phyloP scores from a whole-genome alignment of 495 filamentous ascomycete species.

The Aspergillus cristatus region DNA sequence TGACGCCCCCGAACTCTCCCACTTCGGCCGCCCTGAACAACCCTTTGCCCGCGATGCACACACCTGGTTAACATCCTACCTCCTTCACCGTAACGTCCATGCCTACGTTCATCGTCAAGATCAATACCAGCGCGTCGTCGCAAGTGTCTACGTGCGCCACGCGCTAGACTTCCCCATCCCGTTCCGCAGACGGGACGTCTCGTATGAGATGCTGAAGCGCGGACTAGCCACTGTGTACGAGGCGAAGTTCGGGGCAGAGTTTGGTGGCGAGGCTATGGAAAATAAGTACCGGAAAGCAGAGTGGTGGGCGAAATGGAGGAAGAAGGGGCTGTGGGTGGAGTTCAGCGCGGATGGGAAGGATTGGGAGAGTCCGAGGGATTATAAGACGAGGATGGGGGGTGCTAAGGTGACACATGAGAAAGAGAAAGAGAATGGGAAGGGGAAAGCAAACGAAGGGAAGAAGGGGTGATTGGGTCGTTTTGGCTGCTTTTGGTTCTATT shows the following conservation, averaged over 20 bases:
- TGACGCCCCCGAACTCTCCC: conserved; percentile 85
- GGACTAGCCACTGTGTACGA: conserved; percentile 89
- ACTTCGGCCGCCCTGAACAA: conserved; percentile 84
- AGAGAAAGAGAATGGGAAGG: conserved; percentile 21
- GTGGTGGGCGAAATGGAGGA: conserved; percentile 54
- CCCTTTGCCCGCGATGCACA: conserved; percentile 74
- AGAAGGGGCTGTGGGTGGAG: conserved; percentile 71
- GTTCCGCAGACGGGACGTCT: conserved; percentile 65
- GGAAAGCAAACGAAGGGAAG: too few relatives aligned
- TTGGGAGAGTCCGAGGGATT: conserved; percentile 74
- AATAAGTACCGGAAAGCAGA: conserved; percentile 63
- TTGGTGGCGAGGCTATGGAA: conserved; percentile 57
- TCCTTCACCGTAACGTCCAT: conserved; percentile 66
- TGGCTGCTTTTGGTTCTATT: too few relatives aligned
- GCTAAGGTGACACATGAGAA: conserved; percentile 32
- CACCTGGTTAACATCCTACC: conserved; percentile 62
- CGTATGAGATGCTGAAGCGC: conserved; percentile 73
- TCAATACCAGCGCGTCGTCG: conserved; percentile 87
- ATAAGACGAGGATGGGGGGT: conserved; percentile 59
- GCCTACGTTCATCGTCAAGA: conserved; percentile 73
- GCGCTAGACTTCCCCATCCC: conserved; percentile 43
- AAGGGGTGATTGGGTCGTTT: too few relatives aligned
- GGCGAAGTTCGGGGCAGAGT: conserved; percentile 79
- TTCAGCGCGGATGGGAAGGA: conserved; percentile 26
- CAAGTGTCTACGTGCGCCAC: conserved; percentile 67